Evolutionary conservation across 208 protist genomes (phyloP).

Genomic region (Angomonas ambiguus): DNA sequence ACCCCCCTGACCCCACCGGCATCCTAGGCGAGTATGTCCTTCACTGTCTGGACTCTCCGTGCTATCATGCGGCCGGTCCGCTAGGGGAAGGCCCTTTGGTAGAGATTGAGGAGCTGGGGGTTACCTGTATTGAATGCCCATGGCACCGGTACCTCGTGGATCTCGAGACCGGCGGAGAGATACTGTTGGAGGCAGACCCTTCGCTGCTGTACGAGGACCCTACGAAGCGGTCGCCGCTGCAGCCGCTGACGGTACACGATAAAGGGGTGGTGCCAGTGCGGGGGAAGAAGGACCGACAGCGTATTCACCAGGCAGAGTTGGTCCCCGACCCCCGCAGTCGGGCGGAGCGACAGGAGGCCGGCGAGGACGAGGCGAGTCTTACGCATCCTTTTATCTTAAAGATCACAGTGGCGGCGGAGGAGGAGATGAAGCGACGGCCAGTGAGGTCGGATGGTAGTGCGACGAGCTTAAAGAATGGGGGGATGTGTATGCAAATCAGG

Average conservation of each 20-base stretch:
- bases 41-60: slow-evolving; percentile 78
- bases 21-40: slow-evolving; percentile 23
- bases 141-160: slow-evolving; percentile 78
- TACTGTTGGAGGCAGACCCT: slow-evolving; percentile 32
- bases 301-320: background rate
- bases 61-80: slow-evolving; percentile 78
- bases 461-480: slow-evolving; percentile 52
- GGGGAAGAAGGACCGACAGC: background rate
- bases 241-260: background rate
- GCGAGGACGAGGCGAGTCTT: slow-evolving; percentile 56
- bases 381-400: slow-evolving; percentile 32
- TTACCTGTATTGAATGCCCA: slow-evolving; percentile 68
- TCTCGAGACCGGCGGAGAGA: slow-evolving; percentile 65
- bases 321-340: background rate
- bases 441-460: slow-evolving; percentile 58
- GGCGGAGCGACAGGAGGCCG: background rate
- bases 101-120: slow-evolving; percentile 75
- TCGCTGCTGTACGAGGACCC: background rate
- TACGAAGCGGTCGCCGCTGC: background rate
- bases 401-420: slow-evolving; percentile 63
- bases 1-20: slow-evolving; percentile 3
- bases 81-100: slow-evolving; percentile 77
- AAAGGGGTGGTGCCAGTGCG: background rate
- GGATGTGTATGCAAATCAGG: slow-evolving; percentile 82
- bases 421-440: slow-evolving; percentile 34